Conservation (phyloP, 306 rosid species). For the Cicer cuneatum region DNA sequence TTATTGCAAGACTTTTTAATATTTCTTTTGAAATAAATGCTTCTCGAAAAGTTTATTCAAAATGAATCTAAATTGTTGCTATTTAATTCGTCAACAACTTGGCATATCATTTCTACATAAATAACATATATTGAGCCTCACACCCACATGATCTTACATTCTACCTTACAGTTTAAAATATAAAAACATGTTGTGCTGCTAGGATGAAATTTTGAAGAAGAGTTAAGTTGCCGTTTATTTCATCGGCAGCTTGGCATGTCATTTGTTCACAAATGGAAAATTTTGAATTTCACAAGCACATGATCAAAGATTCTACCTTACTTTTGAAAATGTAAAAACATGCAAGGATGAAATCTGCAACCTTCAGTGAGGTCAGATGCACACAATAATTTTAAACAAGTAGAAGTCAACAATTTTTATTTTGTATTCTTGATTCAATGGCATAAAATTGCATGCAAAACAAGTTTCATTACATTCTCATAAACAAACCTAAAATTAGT, state of each 20-base stretch:
- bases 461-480: conserved; percentile 24
- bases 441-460: conserved; percentile 8
- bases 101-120: no score
- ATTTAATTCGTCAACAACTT: no score
- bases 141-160: background rate
- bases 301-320: conserved; percentile 8
- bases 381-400: conserved; percentile 14
- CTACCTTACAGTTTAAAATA: background rate
- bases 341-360: background rate
- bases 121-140: no score
- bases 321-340: conserved; percentile 12
- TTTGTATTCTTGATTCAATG: conserved; percentile 11
- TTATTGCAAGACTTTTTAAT: no score
- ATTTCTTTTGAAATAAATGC: no score
- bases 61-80: no score
- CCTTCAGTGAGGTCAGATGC: conserved; percentile 12
- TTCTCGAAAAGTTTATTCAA: no score
- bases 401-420: conserved; percentile 21
- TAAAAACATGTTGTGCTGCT: background rate
- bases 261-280: no score
- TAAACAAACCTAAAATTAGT: conserved; percentile 33
- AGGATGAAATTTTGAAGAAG: background rate
- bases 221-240: no score
- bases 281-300: no score
- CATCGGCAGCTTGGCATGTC: no score